Percentiles rank a stretch among this genome's conserved stretches.
phyloP scores from a whole-genome alignment of 371 early-diverging fungal species.

The Vittaforma corneae region DNA sequence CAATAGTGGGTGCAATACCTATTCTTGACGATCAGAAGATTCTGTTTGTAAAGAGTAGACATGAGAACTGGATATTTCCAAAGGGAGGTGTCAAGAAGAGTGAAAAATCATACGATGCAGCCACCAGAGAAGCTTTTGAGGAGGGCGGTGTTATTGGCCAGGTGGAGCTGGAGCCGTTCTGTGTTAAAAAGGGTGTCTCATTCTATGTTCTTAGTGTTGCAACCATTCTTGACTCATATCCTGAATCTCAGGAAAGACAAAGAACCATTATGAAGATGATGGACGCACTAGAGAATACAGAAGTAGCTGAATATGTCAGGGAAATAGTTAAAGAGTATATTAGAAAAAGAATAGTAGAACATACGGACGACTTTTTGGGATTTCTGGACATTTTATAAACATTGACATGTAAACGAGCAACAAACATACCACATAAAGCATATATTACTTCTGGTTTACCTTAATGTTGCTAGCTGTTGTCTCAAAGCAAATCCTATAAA shows the following conservation, averaged over 20 bases:
- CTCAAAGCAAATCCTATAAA: too few relatives aligned
- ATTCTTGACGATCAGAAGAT: slow-evolving; percentile 1
- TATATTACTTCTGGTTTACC: too few relatives aligned
- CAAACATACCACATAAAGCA: too few relatives aligned
- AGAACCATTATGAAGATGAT: neutral
- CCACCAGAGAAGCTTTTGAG: slow-evolving; percentile 53
- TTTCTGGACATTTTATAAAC: too few relatives aligned
- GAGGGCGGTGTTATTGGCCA: slow-evolving; percentile 49
- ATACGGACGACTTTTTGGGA: too few relatives aligned
- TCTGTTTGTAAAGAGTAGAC: neutral
- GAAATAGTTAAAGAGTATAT: slow-evolving; percentile 3
- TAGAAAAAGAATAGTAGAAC: neutral
- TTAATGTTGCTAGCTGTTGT: too few relatives aligned
- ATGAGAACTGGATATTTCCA: slow-evolving; percentile 44
- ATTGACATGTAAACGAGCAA: too few relatives aligned
- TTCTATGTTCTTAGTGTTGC: neutral
- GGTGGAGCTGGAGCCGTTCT: neutral
- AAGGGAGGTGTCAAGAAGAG: slow-evolving; percentile 50
- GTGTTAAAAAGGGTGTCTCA: neutral
- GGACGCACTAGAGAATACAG: neutral
- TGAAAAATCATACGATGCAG: slow-evolving; percentile 43
- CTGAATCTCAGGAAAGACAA: neutral
- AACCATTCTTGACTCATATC: neutral
- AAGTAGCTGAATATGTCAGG: neutral
- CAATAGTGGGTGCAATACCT: slow-evolving; percentile 12